These are phyloP conservation scores for Scenedesmus sp. DNA, from an alignment of 163 green algal species.

Conservation along the genomic window DNA sequence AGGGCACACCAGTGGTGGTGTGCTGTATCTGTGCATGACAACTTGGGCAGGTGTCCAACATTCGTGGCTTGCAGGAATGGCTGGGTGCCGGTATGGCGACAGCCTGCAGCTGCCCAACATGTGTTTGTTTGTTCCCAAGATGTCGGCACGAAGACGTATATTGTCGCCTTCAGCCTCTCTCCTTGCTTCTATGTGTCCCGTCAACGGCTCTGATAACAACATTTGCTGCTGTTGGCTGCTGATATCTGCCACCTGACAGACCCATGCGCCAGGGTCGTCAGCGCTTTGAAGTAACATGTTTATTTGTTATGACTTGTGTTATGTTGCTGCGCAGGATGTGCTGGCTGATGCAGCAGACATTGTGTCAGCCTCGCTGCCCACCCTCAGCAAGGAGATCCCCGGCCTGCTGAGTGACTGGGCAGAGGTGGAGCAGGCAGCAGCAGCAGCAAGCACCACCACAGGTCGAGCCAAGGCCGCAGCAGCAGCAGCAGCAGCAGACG, in stretches of 20 bases:
- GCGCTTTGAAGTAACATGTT: neutral
- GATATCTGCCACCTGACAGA: neutral
- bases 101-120: neutral
- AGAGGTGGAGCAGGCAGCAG: conserved; percentile 12
- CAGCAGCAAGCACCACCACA: conserved; percentile 38
- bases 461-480: conserved; percentile 32
- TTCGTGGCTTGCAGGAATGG: neutral
- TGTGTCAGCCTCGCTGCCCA: neutral
- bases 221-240: neutral
- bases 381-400: neutral
- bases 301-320: neutral
- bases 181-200: too few relatives aligned
- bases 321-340: neutral
- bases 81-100: neutral
- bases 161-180: too few relatives aligned
- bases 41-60: too few relatives aligned
- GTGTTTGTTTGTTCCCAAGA: neutral
- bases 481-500: conserved; percentile 7
- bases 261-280: neutral
- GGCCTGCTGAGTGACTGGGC: conserved; percentile 26
- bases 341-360: conserved; percentile 40
- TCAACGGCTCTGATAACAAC: neutral
- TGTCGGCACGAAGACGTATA: too few relatives aligned
- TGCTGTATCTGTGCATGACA: too few relatives aligned
- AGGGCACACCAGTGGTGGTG: too few relatives aligned